These are phyloP conservation scores for Colletotrichum nymphaeae DNA, from an alignment of 2,329 filamentous ascomycete species.

Conservation along the genomic window DNA sequence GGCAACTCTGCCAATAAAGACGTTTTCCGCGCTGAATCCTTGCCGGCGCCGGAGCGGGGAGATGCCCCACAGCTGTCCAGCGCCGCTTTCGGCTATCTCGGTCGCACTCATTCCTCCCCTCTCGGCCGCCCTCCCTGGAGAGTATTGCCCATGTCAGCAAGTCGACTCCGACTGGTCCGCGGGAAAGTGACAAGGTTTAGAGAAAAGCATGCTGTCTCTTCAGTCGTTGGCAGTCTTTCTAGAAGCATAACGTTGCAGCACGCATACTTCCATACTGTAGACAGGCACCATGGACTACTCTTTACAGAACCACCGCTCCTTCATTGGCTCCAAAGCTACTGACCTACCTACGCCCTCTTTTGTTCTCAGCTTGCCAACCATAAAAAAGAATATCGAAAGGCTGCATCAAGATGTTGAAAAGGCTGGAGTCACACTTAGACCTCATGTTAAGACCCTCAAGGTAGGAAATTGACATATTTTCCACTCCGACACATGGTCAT, in stretches of 20 bases:
- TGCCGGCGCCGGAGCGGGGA: slow-evolving; percentile 13
- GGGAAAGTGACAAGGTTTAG: background rate
- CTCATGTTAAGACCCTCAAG: slow-evolving; percentile 59
- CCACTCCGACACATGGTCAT: fast-evolving
- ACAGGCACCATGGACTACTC: slow-evolving; percentile 43
- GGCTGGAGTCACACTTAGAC: slow-evolving; percentile 50
- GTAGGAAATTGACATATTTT: slow-evolving; percentile 34
- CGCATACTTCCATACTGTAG: background rate
- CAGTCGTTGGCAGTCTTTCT: background rate
- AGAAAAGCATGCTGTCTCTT: background rate
- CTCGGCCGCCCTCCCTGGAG: background rate
- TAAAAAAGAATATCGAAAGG: slow-evolving; percentile 50
- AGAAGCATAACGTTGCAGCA: background rate
- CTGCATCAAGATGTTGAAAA: slow-evolving; percentile 52
- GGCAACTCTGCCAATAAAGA: slow-evolving; percentile 9
- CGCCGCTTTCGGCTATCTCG: slow-evolving; percentile 14
- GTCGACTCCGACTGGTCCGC: background rate
- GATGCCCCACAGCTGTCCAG: background rate
- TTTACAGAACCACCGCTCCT: slow-evolving; percentile 45
- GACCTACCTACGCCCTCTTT: slow-evolving; percentile 53
- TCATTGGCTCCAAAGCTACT: slow-evolving; percentile 46
- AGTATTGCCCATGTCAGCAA: background rate
- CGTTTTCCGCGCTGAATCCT: background rate
- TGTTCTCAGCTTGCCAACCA: slow-evolving; percentile 49
- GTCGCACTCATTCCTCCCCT: background rate